Conservation (phyloP, 768 basidiomycete genomes). For the Suillus spraguei region DNA sequence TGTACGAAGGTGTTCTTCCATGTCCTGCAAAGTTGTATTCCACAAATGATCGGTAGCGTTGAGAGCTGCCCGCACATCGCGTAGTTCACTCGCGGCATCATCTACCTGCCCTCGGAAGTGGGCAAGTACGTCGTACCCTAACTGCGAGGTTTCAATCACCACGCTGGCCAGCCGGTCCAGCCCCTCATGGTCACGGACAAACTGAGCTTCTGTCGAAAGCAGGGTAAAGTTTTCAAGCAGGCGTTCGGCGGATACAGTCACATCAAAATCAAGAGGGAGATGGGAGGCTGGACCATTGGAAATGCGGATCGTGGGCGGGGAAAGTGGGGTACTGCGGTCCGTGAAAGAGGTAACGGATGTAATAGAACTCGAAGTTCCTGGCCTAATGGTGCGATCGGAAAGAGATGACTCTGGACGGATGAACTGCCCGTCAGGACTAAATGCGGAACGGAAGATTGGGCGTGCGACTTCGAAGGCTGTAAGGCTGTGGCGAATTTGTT, state of each 20-base stretch:
- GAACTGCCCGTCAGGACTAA: slow-evolving; percentile 51
- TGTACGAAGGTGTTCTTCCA: slow-evolving; percentile 43
- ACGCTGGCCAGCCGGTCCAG: slow-evolving; percentile 47
- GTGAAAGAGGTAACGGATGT: slow-evolving; percentile 53
- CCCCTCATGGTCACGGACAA: slow-evolving; percentile 39
- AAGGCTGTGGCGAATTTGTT: slow-evolving; percentile 40
- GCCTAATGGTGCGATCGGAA: slow-evolving; percentile 58
- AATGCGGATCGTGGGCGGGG: slow-evolving; percentile 19
- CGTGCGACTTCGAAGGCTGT: slow-evolving; percentile 70
- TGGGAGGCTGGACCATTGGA: slow-evolving; percentile 37
- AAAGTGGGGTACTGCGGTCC: slow-evolving; percentile 28
- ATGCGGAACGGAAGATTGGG: slow-evolving; percentile 65
- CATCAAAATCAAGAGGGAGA: slow-evolving; percentile 46
- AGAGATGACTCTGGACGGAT: slow-evolving; percentile 54
- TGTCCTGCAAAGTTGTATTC: slow-evolving; percentile 44
- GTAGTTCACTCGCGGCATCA: slow-evolving; percentile 52
- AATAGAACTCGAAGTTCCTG: slow-evolving; percentile 41
- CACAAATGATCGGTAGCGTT: slow-evolving; percentile 47
- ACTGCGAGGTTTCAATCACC: slow-evolving; percentile 49
- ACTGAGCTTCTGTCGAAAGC: slow-evolving; percentile 45
- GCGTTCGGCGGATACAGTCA: slow-evolving; percentile 44
- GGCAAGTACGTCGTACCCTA: slow-evolving; percentile 47
- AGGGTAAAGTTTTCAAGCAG: slow-evolving; percentile 57
- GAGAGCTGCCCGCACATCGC: slow-evolving; percentile 46
- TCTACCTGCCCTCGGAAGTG: slow-evolving; percentile 57